phyloP scores from a whole-genome alignment of 2,329 filamentous ascomycete genomes.

The Botrytis medusae region DNA sequence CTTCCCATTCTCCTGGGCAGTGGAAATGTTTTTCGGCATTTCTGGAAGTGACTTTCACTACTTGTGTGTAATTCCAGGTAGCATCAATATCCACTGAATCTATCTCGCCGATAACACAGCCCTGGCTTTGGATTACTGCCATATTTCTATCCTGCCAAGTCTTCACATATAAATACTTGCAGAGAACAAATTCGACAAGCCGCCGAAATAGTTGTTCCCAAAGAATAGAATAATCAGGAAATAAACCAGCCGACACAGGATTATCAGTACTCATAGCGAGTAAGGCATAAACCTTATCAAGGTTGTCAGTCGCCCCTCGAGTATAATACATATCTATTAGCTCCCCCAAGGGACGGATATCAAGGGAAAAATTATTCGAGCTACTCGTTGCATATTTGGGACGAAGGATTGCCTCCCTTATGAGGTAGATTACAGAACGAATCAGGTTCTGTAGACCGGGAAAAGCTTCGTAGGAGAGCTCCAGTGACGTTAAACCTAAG shows the following conservation, averaged over 20 bases:
- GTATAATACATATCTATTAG: background rate
- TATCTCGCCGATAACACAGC: background rate
- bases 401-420: background rate
- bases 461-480: background rate
- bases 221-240: background rate
- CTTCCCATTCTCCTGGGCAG: too few species aligned
- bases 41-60: background rate
- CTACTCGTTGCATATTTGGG: background rate
- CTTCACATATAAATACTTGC: background rate
- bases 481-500: background rate
- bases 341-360: background rate
- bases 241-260: background rate
- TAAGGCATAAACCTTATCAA: background rate
- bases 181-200: background rate
- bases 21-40: too few species aligned
- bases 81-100: rapidly evolving
- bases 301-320: background rate
- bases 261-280: conserved; percentile 4
- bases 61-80: background rate
- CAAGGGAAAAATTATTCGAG: background rate
- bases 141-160: background rate
- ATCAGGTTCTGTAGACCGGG: background rate
- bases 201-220: background rate
- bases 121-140: background rate
- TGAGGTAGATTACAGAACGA: background rate